These are phyloP conservation scores for Aspergillus kassunensis DNA, from an alignment of 495 filamentous ascomycete genomes.

Conservation along the genomic window DNA sequence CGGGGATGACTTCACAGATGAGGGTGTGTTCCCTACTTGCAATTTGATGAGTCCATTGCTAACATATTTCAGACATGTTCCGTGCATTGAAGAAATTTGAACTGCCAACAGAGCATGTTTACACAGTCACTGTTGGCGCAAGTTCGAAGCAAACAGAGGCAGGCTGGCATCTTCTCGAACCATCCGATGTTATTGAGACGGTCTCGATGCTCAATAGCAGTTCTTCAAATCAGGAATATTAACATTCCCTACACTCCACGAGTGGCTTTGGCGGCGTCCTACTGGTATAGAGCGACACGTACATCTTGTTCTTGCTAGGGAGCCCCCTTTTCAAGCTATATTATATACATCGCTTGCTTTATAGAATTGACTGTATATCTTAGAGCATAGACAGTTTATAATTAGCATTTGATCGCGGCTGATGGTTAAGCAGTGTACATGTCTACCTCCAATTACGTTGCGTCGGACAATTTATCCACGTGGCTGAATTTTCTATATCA, in stretches of 20 bases:
- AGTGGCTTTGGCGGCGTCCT: neutral
- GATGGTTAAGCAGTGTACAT: too few relatives aligned
- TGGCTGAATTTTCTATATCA: neutral
- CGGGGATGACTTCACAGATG: conserved; percentile 95
- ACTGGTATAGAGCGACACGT: neutral
- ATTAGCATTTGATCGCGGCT: neutral
- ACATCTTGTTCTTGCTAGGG: neutral
- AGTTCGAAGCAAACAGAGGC: conserved; percentile 83
- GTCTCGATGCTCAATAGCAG: conserved; percentile 63
- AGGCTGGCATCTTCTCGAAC: conserved; percentile 81
- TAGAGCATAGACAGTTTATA: conserved; percentile 1
- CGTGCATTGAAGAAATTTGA: conserved; percentile 58
- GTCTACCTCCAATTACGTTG: too few relatives aligned
- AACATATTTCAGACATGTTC: conserved; percentile 50
- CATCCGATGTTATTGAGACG: conserved; percentile 77
- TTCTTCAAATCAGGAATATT: conserved; percentile 31
- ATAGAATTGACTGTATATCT: conserved; percentile 1
- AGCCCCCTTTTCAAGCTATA: neutral
- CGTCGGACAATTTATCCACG: neutral
- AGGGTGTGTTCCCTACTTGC: conserved; percentile 57
- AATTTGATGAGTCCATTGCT: neutral
- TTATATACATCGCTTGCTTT: neutral
- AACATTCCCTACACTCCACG: neutral
- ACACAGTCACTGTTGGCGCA: conserved; percentile 83
- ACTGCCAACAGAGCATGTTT: conserved; percentile 61